These are phyloP conservation scores for Sphagnum fallax DNA, from an alignment of 228 moss, liverwort and hornwort genomes.

Conservation along the genomic window DNA sequence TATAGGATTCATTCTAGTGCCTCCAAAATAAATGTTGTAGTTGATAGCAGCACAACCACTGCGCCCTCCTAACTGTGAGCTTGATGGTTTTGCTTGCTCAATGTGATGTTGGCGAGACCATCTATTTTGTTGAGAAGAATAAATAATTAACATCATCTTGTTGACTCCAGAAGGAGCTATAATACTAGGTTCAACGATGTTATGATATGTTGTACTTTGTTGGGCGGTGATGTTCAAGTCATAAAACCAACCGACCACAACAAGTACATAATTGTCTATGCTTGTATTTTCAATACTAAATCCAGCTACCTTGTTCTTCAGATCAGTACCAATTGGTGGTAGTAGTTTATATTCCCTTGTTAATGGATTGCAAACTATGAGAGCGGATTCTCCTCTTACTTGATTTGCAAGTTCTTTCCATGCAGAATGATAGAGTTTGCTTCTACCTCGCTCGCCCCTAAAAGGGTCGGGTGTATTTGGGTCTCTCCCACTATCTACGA, in stretches of 20 bases:
- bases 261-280: conserved; percentile 14
- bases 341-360: conserved; percentile 22
- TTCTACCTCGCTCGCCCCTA: neutral
- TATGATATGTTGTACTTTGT: neutral
- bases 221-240: neutral
- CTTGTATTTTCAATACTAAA: conserved; percentile 18
- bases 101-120: conserved; percentile 29
- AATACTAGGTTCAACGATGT: neutral
- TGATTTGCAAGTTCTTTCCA: neutral
- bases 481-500: conserved; percentile 20
- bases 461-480: neutral
- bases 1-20: neutral
- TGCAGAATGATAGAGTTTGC: conserved; percentile 4
- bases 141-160: conserved; percentile 18
- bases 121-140: neutral
- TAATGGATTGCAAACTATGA: conserved; percentile 30
- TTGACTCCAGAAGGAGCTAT: neutral
- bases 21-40: conserved; percentile 33
- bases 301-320: conserved; percentile 21
- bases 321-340: conserved; percentile 20
- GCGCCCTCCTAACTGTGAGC: neutral
- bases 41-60: conserved; percentile 20
- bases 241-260: conserved; percentile 23
- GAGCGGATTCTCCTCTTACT: conserved; percentile 8
- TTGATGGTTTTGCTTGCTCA: conserved; percentile 7